A percentile compares a stretch with the other conserved stretches of the same genome.
phyloP scores from a whole-genome alignment of 371 early-diverging fungal species.

The Lichtheimia ornata region DNA sequence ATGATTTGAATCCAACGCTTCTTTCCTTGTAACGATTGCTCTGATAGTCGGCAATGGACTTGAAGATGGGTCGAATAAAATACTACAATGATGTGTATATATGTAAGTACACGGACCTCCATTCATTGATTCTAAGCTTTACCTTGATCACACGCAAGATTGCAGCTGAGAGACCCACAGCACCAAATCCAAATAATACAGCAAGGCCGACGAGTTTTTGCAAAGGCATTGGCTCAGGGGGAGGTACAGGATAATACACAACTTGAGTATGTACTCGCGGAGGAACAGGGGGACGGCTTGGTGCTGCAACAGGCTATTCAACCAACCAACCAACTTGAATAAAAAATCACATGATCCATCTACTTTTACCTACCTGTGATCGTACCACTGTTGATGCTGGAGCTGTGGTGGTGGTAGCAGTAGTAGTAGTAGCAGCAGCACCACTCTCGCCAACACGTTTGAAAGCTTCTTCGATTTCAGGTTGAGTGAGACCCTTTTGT shows the following conservation, averaged over 20 bases:
- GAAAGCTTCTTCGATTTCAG: constrained; percentile 63
- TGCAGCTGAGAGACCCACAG: constrained; percentile 42
- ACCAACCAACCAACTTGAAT: not conserved
- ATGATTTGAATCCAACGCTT: not conserved
- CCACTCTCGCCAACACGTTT: constrained; percentile 29
- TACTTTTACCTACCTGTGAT: not conserved
- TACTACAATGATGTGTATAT: constrained; percentile 11
- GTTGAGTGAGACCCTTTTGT: constrained; percentile 59
- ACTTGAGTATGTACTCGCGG: constrained; percentile 20
- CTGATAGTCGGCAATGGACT: constrained; percentile 16
- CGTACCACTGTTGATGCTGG: constrained; percentile 4
- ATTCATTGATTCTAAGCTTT: constrained; percentile 8
- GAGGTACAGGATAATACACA: constrained; percentile 33
- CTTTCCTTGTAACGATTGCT: constrained; percentile 20
- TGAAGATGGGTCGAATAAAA: constrained; percentile 18
- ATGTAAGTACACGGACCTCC: not conserved
- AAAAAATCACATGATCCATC: no score
- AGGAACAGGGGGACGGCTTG: constrained; percentile 14
- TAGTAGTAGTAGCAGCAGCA: not conserved
- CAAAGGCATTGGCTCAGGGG: constrained; percentile 29
- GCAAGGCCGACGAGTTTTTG: constrained; percentile 41
- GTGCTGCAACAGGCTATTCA: constrained; percentile 11
- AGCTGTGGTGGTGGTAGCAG: not conserved
- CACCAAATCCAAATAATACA: constrained; percentile 37
- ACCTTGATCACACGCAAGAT: constrained; percentile 43